Evolutionary conservation across 2,329 filamentous ascomycete genomes (phyloP).

Genomic region (Epichloe gansuensis): DNA sequence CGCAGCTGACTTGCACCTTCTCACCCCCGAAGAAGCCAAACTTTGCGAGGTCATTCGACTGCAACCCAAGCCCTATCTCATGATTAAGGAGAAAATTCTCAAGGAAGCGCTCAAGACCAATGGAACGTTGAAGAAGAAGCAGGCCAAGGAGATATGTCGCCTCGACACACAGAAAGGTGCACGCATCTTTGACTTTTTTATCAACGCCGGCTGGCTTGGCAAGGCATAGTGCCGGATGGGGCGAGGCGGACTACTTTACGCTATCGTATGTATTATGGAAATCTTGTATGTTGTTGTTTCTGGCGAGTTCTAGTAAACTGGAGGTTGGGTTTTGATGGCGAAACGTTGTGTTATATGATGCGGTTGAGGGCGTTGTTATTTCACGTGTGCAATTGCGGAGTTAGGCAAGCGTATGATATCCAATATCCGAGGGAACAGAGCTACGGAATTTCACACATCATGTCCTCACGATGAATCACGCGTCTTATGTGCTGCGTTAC

Average conservation of each 20-base stretch:
- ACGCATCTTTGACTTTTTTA: conserved; percentile 90
- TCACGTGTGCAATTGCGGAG: background rate
- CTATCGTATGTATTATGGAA: too few relatives aligned
- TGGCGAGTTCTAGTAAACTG: background rate
- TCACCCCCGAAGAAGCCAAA: conserved; percentile 76
- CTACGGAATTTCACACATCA: background rate
- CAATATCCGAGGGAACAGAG: background rate
- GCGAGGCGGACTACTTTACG: background rate
- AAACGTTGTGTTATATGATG: background rate
- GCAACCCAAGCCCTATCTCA: conserved; percentile 87
- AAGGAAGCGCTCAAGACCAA: conserved; percentile 84
- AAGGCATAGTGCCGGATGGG: conserved; percentile 45
- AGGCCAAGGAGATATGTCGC: conserved; percentile 71
- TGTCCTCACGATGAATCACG: background rate
- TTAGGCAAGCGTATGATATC: conserved; percentile 3
- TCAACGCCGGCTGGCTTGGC: conserved; percentile 81
- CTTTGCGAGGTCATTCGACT: conserved; percentile 74
- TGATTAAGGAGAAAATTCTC: conserved; percentile 86
- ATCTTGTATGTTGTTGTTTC: background rate
- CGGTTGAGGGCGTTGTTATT: background rate
- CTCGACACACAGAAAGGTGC: conserved; percentile 77
- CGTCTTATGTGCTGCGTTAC: background rate
- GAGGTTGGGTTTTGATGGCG: background rate
- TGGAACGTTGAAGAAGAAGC: conserved; percentile 84
- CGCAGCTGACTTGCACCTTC: conserved; percentile 69